phyloP scores from a whole-genome alignment of 345 rosid genomes.

The Rhodamnia rubescens region DNA sequence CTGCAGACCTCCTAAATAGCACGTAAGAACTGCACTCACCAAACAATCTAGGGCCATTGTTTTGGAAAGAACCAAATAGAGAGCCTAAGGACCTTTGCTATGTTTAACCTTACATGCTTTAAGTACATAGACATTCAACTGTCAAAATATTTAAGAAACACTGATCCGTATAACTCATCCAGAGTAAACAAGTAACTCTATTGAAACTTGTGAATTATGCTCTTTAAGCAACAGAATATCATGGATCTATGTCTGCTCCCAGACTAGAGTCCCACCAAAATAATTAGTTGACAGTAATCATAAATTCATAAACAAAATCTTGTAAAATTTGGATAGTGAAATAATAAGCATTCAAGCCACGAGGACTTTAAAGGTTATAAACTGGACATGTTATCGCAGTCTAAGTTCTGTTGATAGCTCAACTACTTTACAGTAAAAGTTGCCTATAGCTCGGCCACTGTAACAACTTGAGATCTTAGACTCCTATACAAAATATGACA shows the following conservation, averaged over 20 bases:
- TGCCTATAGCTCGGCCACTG: neutral
- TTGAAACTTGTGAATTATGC: neutral
- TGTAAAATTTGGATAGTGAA: neutral
- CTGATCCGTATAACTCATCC: neutral
- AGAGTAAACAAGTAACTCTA: neutral
- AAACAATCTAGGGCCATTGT: neutral
- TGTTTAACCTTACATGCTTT: neutral
- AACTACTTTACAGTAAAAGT: neutral
- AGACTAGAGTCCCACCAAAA: neutral
- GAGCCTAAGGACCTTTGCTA: neutral
- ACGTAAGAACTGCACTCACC: neutral
- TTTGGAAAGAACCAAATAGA: neutral
- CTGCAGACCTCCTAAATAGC: neutral
- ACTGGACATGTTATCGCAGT: rapidly evolving
- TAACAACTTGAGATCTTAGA: neutral
- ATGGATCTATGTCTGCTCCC: neutral
- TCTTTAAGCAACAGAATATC: neutral
- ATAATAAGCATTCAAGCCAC: neutral
- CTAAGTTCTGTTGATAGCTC: neutral
- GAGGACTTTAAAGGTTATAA: neutral
- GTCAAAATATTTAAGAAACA: neutral
- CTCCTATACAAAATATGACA: neutral
- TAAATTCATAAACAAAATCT: neutral
- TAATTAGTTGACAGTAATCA: neutral
- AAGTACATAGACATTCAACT: neutral